Conservation (phyloP, 495 filamentous ascomycete genomes). For the Acidomyces sp. region DNA sequence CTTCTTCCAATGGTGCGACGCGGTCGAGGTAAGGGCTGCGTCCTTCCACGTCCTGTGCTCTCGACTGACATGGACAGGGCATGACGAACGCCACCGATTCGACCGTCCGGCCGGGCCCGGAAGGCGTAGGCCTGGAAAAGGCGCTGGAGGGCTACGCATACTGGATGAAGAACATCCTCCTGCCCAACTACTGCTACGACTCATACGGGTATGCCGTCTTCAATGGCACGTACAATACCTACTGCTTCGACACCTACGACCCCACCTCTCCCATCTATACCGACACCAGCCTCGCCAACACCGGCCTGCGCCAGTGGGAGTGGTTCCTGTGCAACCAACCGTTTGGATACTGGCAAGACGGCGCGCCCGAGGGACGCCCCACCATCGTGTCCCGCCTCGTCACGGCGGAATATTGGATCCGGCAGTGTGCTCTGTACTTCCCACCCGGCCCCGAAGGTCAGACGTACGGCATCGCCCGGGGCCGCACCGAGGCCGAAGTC, state of each 20-base stretch:
- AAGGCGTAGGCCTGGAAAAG: slow-evolving; percentile 42
- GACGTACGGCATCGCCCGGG: slow-evolving; percentile 39
- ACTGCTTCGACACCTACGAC: slow-evolving; percentile 47
- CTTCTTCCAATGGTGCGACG: slow-evolving; percentile 45
- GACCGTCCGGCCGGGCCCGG: slow-evolving; percentile 24
- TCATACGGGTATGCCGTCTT: slow-evolving; percentile 35
- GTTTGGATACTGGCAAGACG: slow-evolving; percentile 47
- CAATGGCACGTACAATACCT: slow-evolving; percentile 32
- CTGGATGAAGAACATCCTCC: slow-evolving; percentile 36
- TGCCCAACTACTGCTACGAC: slow-evolving; percentile 38
- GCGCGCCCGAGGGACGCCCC: slow-evolving; percentile 17
- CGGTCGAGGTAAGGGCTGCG: too few relatives aligned
- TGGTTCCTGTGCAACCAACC: slow-evolving; percentile 60
- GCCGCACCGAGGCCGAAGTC: slow-evolving; percentile 40
- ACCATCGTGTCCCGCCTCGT: slow-evolving; percentile 41
- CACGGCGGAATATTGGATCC: slow-evolving; percentile 42
- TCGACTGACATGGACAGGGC: too few relatives aligned
- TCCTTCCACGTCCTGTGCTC: too few relatives aligned
- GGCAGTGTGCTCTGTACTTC: slow-evolving; percentile 49
- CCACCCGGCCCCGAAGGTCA: slow-evolving; percentile 34
- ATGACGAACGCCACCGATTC: slow-evolving; percentile 15
- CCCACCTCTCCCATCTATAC: slow-evolving; percentile 43
- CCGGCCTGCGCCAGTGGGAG: slow-evolving; percentile 45
- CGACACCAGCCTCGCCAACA: slow-evolving; percentile 40
- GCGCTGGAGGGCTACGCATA: slow-evolving; percentile 42